Base-by-base conservation (phyloP, 768 basidiomycete genomes). In the Coprinopsis sp. region DNA sequence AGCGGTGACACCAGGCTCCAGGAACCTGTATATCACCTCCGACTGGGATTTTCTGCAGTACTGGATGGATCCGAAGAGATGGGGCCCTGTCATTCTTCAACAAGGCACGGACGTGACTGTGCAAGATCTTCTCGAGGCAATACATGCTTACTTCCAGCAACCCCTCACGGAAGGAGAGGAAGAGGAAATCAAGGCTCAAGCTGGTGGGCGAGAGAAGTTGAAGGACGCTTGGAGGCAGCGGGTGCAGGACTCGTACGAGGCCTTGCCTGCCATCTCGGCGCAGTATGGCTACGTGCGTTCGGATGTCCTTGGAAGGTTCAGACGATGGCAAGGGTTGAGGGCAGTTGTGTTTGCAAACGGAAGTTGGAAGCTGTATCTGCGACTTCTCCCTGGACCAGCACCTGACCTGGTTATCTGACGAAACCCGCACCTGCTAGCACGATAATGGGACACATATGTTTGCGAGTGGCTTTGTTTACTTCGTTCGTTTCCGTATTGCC, bases 61-160 rank as follows among this genome's bases (percentile, higher is more conserved):
- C 36, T 73, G 70, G 71, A 71, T 74, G 63, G 50, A n/a, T n/a
- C n/a, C n/a, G n/a, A n/a, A 58, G n/a, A 49, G 47, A 18, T 73
- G 83, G 82, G 76, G 77, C 2, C 73, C 74, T 1, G 70, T 82
- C 47, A 49, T 68, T 30, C 54, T 81, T 39, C 55, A 70, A 8
- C 64, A 61, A 8, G 19, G 42, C 2, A 50, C 52, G 10, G 50
- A 56, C 11, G 62, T 76, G 22, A 74, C 71, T 8, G 55, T 80
- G 12, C 47, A 60, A 37, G 75, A 78, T 51, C 38, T 81, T 51
- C 60, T 82, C 19, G 63, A 72, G 29, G 74, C 69, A 7, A 69
- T 82, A 14, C 69, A 76, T 52, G 54, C 58, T 1, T 79, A 77
- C 57, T 69, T 80, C 56, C 76, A 69, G 46, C 54, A 47, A 21